Base-by-base conservation (phyloP, 1,139 yeast species). In the Tardiomyces blankii region DNA sequence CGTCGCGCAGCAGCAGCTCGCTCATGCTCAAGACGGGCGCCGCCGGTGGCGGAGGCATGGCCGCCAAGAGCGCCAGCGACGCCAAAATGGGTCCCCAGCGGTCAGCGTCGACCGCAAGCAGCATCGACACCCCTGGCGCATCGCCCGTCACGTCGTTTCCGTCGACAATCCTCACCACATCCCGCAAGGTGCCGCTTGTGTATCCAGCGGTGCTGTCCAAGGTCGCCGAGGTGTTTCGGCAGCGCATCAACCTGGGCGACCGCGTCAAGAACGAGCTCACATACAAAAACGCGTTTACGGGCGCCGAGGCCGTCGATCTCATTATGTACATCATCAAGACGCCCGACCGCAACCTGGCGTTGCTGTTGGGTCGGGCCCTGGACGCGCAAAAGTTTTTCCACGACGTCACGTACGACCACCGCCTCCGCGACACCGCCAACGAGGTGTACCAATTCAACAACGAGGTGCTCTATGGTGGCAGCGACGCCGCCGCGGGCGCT, bases 321-420 rank as follows among this genome's bases (percentile, higher is more conserved):
- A 80, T 91, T 48, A 82, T 95, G 50, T 74, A 83, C 46, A 82
- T 91, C 48, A 82, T 91, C 47, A 73, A 94, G 54, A 89, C 96
- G 2, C 84, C 88, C 14, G 98, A 91, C 63, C 73, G 99, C 51
- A 89, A 88, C 56, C 68, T 91, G 59, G 97, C 97, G 0, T 68
- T 91, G 43, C 68, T 91, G 42, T 68, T 93, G 44, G 98, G 98
- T 19, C 74, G 99, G 52, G 83, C 97, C 0, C 70, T 91, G 50
- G 98, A 91, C 65, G 95, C 96, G 0, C 97, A 91, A 57, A 86
- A 86, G 64, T 78, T 87, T 49, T 88, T 91, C 64, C 96, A 88
- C 60, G 98, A 91, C 66, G 97, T 89, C 25, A 86, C 96, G 0
- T 91, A 91, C 64, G 95, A 88, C 56, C 97, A 89, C 62, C 72